A percentile compares a stretch with the other conserved stretches of the same genome.
These are phyloP conservation scores for Epichloe sibirici DNA, from an alignment of 2,329 filamentous ascomycete genomes.

Conservation along the genomic window DNA sequence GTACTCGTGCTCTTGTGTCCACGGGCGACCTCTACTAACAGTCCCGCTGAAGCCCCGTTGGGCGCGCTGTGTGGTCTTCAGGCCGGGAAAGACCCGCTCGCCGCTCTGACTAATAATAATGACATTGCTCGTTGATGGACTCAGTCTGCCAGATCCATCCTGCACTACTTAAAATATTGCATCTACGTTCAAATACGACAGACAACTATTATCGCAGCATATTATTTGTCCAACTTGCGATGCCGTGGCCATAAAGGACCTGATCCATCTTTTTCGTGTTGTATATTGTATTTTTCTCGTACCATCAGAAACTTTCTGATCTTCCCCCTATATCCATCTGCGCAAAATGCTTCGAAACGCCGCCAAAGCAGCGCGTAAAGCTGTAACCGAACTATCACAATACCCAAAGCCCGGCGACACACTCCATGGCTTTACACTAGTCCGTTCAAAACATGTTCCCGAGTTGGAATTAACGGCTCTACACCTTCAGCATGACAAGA, in stretches of 20 bases:
- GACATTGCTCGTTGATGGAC: too few relatives aligned
- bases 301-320: background rate
- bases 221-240: background rate
- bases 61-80: too few relatives aligned
- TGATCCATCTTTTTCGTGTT: background rate
- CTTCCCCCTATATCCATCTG: background rate
- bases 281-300: background rate
- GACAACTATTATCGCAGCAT: background rate
- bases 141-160: too few relatives aligned
- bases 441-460: conserved; percentile 81
- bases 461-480: conserved; percentile 88
- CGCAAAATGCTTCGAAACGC: conserved; percentile 39
- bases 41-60: too few relatives aligned
- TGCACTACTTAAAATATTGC: background rate
- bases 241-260: background rate
- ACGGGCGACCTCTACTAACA: background rate
- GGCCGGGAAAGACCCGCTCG: too few relatives aligned
- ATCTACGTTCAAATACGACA: background rate
- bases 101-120: too few relatives aligned
- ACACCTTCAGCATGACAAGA: conserved; percentile 86
- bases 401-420: conserved; percentile 72
- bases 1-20: background rate
- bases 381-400: conserved; percentile 63
- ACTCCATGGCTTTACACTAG: conserved; percentile 85
- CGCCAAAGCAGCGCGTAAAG: conserved; percentile 40